Percentiles rank a stretch among this genome's conserved stretches.
These are phyloP conservation scores for Ganoderma resinaceum DNA, from an alignment of 1,284 basidiomycete species.

Conservation along the genomic window DNA sequence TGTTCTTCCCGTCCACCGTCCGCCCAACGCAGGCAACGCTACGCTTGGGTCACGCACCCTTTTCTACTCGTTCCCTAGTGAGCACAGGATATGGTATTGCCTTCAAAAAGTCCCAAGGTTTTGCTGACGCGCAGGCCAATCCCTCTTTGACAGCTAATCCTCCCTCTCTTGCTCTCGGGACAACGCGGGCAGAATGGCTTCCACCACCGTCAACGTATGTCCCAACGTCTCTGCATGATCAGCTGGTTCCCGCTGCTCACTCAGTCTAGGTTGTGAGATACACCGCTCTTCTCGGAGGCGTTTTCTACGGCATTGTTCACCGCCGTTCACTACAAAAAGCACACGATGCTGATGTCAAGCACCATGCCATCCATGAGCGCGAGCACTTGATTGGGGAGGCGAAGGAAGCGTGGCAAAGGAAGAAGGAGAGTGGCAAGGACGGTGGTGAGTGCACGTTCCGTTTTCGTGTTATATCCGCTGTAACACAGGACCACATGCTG, in stretches of 20 bases:
- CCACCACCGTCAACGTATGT: slow-evolving; percentile 44
- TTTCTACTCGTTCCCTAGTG: slow-evolving; percentile 20
- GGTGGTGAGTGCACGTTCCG: slow-evolving; percentile 51
- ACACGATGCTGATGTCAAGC: slow-evolving; percentile 76
- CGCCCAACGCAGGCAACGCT: slow-evolving; percentile 24
- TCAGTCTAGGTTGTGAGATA: slow-evolving; percentile 89
- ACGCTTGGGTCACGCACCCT: slow-evolving; percentile 21
- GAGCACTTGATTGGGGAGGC: slow-evolving; percentile 87
- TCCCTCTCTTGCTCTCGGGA: slow-evolving; percentile 28
- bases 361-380: slow-evolving; percentile 74
- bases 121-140: neutral
- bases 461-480: neutral
- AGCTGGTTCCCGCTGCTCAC: neutral
- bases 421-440: slow-evolving; percentile 62
- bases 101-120: neutral
- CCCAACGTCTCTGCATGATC: neutral
- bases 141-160: slow-evolving; percentile 18
- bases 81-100: neutral
- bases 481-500: neutral
- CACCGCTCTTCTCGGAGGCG: slow-evolving; percentile 88
- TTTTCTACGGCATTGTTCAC: slow-evolving; percentile 94
- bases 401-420: slow-evolving; percentile 89
- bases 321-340: slow-evolving; percentile 88
- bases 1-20: slow-evolving; percentile 29
- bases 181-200: slow-evolving; percentile 41